A percentile compares a stretch with the other conserved stretches of the same genome.
phyloP scores from a whole-genome alignment of 1,284 basidiomycete species.

The Leccinum pachyderme region DNA sequence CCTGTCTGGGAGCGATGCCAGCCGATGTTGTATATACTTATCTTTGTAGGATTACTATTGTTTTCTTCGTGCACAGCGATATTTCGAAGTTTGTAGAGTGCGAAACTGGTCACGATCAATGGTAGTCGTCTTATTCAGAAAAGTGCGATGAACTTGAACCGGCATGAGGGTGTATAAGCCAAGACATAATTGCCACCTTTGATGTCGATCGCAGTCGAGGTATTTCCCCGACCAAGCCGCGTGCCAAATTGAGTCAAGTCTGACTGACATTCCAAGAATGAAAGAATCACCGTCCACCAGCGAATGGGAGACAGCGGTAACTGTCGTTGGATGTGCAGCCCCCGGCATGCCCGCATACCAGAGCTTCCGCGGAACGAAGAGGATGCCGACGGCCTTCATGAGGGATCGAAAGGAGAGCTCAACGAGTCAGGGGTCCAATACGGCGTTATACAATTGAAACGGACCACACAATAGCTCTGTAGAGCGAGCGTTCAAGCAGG shows the following conservation, averaged over 20 bases:
- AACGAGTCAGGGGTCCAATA: neutral
- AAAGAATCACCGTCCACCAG: neutral
- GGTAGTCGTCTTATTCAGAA: neutral
- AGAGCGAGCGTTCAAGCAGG: neutral
- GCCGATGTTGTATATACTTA: neutral
- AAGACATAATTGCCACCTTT: neutral
- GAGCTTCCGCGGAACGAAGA: neutral
- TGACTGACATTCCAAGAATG: neutral
- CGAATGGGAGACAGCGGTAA: neutral
- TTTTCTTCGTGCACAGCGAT: neutral
- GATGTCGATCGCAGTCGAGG: neutral
- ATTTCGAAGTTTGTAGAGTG: neutral
- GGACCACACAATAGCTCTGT: neutral
- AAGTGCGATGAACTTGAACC: neutral
- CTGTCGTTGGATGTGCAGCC: neutral
- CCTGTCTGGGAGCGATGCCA: slow-evolving; percentile 9
- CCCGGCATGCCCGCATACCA: neutral
- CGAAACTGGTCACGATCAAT: neutral
- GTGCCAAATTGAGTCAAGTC: neutral
- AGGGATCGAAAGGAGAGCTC: neutral
- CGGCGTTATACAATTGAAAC: neutral
- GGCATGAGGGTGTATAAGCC: neutral
- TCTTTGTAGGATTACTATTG: neutral
- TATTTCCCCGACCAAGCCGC: neutral
- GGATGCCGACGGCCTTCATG: neutral